phyloP scores from a whole-genome alignment of 2,329 filamentous ascomycete genomes.

The Ophiostoma novo-ulmi region DNA sequence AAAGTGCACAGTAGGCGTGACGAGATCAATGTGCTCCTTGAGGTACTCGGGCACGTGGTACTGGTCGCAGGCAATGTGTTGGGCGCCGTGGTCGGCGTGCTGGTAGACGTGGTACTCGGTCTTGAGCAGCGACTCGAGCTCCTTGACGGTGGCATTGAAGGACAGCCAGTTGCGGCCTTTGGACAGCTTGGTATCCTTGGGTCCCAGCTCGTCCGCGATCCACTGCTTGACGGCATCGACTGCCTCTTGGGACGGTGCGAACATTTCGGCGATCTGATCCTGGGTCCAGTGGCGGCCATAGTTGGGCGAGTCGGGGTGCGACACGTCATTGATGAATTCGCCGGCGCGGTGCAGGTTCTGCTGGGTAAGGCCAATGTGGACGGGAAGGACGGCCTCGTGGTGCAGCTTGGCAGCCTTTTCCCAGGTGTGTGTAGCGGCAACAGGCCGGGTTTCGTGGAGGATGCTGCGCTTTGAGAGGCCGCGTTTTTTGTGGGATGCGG shows the following conservation, averaged over 20 bases:
- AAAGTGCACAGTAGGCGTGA: slow-evolving; percentile 40
- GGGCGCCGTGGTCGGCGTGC: slow-evolving; percentile 35
- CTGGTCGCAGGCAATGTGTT: slow-evolving; percentile 40
- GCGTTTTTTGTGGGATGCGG: slow-evolving; percentile 2
- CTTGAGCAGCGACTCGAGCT: slow-evolving; percentile 50
- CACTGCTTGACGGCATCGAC: slow-evolving; percentile 49
- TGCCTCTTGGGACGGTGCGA: slow-evolving; percentile 41
- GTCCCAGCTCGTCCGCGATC: slow-evolving; percentile 44
- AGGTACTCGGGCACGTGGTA: slow-evolving; percentile 39
- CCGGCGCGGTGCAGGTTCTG: slow-evolving; percentile 44
- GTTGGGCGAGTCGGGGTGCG: slow-evolving; percentile 41
- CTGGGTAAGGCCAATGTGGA: slow-evolving; percentile 43
- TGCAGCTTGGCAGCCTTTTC: slow-evolving; percentile 29
- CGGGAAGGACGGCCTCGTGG: slow-evolving; percentile 32
- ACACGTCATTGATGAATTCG: slow-evolving; percentile 41
- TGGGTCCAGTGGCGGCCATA: slow-evolving; percentile 47
- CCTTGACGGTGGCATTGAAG: slow-evolving; percentile 50
- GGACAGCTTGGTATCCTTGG: slow-evolving; percentile 45
- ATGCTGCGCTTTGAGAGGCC: slow-evolving; percentile 28
- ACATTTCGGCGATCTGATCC: slow-evolving; percentile 41
- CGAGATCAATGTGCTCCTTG: slow-evolving; percentile 39
- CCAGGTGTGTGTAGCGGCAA: slow-evolving; percentile 29
- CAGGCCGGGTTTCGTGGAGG: slow-evolving; percentile 35
- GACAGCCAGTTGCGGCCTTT: slow-evolving; percentile 49
- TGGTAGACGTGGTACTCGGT: slow-evolving; percentile 50